Conservation (phyloP, 306 rosid species). For the Pyrus bretschneideri region DNA sequence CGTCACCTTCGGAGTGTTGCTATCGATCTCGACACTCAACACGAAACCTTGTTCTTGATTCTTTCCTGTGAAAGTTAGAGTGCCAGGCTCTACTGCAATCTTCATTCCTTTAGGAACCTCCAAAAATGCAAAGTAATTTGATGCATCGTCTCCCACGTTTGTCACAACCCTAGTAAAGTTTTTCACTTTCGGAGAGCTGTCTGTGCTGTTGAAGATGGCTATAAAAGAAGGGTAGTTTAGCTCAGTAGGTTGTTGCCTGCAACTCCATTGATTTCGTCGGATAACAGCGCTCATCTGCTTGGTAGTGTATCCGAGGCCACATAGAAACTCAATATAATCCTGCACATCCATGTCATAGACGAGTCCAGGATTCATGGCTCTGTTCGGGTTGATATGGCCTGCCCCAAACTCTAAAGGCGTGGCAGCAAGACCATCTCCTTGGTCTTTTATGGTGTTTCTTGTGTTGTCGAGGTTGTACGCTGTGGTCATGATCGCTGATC, state of each 20-base stretch:
- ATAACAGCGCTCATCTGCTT: not conserved
- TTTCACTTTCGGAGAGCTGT: not conserved
- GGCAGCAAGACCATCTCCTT: not conserved
- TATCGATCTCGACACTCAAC: not conserved
- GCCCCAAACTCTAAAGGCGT: not conserved
- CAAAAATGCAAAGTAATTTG: not conserved
- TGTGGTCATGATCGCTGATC: slow-evolving; percentile 21
- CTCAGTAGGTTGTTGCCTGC: not conserved
- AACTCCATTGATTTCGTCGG: not conserved
- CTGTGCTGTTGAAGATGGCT: not conserved
- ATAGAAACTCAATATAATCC: slow-evolving; percentile 15
- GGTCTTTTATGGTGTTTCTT: not conserved
- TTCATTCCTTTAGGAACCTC: not conserved
- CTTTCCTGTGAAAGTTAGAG: not conserved
- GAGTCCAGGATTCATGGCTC: slow-evolving; percentile 6
- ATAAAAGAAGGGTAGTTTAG: slow-evolving; percentile 16
- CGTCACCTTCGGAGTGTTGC: not conserved
- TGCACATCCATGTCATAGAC: slow-evolving; percentile 3
- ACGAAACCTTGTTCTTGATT: slow-evolving; percentile 2
- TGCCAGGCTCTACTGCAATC: not conserved
- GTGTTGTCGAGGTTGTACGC: not conserved
- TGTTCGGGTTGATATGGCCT: slow-evolving; percentile 13
- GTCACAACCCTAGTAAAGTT: slow-evolving; percentile 15
- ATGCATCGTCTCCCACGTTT: not conserved
- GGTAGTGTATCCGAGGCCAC: not conserved